Evolutionary conservation across 2,329 filamentous ascomycete species (phyloP).

Genomic region (Colletotrichum sp.): DNA sequence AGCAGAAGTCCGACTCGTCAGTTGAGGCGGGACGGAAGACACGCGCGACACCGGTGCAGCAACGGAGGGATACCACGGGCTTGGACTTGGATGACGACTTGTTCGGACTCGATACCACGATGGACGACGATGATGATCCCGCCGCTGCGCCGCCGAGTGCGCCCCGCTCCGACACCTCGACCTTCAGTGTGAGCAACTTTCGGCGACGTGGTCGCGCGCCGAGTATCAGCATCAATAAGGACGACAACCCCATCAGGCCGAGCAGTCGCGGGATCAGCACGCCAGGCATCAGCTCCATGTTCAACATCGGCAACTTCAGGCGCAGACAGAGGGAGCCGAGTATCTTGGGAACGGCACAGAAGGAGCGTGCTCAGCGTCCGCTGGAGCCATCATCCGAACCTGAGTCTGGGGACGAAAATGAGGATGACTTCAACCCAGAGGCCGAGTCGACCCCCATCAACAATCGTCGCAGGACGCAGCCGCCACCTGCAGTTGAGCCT

Average conservation of each 20-base stretch:
- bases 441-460: constrained; percentile 70
- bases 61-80: constrained; percentile 48
- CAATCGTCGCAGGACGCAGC: constrained; percentile 50
- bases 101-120: constrained; percentile 43
- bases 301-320: constrained; percentile 64
- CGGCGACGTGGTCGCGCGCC: constrained; percentile 48
- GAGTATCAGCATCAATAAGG: constrained; percentile 52
- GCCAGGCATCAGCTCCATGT: constrained; percentile 52
- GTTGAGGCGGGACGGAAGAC: constrained; percentile 43
- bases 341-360: constrained; percentile 61
- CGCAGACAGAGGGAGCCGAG: constrained; percentile 65
- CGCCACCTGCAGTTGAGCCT: constrained; percentile 23
- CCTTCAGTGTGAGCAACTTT: constrained; percentile 51
- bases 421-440: constrained; percentile 59
- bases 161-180: constrained; percentile 49
- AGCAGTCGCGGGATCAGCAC: constrained; percentile 56
- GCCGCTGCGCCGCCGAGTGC: constrained; percentile 35
- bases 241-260: constrained; percentile 57
- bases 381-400: constrained; percentile 22
- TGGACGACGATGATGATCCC: constrained; percentile 45
- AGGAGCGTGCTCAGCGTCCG: constrained; percentile 30
- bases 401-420: constrained; percentile 29
- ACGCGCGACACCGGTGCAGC: constrained; percentile 35
- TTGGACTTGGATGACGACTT: constrained; percentile 54
- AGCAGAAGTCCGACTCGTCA: constrained; percentile 35